Evolutionary conservation across 345 rosid species (phyloP).

Genomic region (Gossypium bickii): DNA sequence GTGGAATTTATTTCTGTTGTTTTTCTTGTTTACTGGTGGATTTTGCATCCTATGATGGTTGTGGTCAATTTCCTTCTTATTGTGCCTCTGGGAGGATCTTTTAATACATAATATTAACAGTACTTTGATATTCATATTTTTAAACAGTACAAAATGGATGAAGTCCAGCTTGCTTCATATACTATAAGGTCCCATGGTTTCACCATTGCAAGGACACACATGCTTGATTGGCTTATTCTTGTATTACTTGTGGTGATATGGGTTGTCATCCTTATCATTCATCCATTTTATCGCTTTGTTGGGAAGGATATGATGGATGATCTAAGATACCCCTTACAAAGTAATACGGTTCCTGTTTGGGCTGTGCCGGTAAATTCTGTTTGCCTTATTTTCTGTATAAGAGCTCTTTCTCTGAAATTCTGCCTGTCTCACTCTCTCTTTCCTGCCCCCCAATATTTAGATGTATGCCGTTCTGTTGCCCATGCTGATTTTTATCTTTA

Average conservation of each 20-base stretch:
- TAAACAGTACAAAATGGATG: constrained; percentile 45
- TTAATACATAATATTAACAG: neutral
- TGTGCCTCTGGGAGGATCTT: constrained; percentile 9
- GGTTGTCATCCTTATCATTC: constrained; percentile 36
- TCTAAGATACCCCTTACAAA: constrained; percentile 70
- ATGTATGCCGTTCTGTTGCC: constrained; percentile 60
- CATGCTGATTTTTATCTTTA: constrained; percentile 43
- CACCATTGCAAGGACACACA: constrained; percentile 47
- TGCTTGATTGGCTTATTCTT: constrained; percentile 79
- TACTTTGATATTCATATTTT: constrained; percentile 1
- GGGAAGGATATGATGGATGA: constrained; percentile 93
- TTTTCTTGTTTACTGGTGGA: neutral
- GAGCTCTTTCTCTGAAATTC: neutral
- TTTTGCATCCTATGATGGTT: constrained; percentile 8
- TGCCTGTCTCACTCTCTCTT: neutral
- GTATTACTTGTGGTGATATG: constrained; percentile 49
- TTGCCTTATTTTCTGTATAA: neutral
- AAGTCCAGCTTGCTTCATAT: constrained; percentile 47
- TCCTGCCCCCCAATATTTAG: constrained; percentile 31
- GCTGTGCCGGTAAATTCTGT: constrained; percentile 57
- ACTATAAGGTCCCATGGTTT: constrained; percentile 63
- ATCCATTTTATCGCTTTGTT: constrained; percentile 83
- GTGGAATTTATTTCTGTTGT: neutral
- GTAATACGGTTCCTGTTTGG: constrained; percentile 78
- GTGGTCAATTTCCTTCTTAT: neutral